phyloP scores from a whole-genome alignment of 441 rosid genomes.

The Gossypium aridum region DNA sequence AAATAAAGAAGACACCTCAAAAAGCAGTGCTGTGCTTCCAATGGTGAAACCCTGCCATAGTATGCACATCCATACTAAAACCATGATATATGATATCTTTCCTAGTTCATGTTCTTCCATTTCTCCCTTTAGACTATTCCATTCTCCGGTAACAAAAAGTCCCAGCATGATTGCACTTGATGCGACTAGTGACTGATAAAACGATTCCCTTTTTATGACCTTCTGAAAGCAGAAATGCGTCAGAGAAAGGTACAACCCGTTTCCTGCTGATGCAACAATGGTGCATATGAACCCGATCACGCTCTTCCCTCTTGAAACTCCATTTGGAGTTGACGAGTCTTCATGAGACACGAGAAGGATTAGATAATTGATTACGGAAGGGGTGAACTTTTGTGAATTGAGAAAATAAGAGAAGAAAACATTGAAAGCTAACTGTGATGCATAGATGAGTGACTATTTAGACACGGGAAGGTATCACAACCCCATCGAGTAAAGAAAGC shows the following conservation, averaged over 20 bases:
- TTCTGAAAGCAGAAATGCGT: slow-evolving; percentile 22
- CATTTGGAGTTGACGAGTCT: slow-evolving; percentile 9
- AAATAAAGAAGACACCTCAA: slow-evolving; percentile 34
- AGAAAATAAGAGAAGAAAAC: slow-evolving; percentile 28
- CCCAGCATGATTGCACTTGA: slow-evolving; percentile 24
- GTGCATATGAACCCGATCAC: slow-evolving; percentile 28
- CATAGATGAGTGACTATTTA: slow-evolving; percentile 34
- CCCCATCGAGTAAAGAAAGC: slow-evolving; percentile 18
- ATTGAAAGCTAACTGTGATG: slow-evolving; percentile 37
- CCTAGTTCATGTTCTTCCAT: slow-evolving; percentile 28
- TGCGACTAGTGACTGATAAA: slow-evolving; percentile 22
- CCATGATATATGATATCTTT: slow-evolving; percentile 23
- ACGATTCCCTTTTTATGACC: slow-evolving; percentile 20
- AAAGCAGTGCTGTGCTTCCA: slow-evolving; percentile 24
- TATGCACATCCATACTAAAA: slow-evolving; percentile 22
- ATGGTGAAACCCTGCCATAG: slow-evolving; percentile 22
- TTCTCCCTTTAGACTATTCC: slow-evolving; percentile 21
- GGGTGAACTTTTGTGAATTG: slow-evolving; percentile 37
- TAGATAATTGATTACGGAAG: slow-evolving; percentile 31
- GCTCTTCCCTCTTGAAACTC: slow-evolving; percentile 14
- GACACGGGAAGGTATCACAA: slow-evolving; percentile 34
- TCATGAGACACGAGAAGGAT: slow-evolving; percentile 23
- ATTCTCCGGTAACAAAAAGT: slow-evolving; percentile 32
- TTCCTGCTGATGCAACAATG: slow-evolving; percentile 23
- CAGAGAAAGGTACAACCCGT: slow-evolving; percentile 24